Percentiles rank a stretch among this genome's conserved stretches.
phyloP scores from a whole-genome alignment of 202 grass and related monocot species.

The Elaeis oleifera region DNA sequence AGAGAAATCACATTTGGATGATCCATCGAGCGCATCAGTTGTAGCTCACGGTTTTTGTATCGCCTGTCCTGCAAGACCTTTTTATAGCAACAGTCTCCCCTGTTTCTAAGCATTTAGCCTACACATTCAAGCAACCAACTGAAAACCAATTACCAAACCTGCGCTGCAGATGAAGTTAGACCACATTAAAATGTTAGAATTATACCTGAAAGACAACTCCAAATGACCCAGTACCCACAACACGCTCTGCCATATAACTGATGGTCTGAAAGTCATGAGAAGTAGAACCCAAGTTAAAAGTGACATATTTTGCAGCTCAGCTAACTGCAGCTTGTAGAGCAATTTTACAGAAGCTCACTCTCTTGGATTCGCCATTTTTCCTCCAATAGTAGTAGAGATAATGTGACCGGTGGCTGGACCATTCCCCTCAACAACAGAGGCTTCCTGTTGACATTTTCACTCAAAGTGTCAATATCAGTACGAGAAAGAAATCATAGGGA shows the following conservation, averaged over 20 bases:
- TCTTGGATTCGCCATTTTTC: conserved; percentile 70
- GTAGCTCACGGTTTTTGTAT: conserved; percentile 85
- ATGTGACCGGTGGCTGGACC: conserved; percentile 59
- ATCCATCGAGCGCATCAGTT: conserved; percentile 75
- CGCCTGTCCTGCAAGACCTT: conserved; percentile 80
- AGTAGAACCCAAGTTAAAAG: not conserved
- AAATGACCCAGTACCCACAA: conserved; percentile 77
- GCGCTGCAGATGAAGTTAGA: not conserved
- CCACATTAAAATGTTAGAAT: not conserved
- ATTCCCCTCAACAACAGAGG: conserved; percentile 18
- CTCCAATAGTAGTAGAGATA: conserved; percentile 77
- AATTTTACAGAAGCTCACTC: conserved; percentile 30
- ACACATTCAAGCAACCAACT: not conserved
- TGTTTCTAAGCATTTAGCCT: conserved; percentile 83
- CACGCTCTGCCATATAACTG: conserved; percentile 83
- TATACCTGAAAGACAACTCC: conserved; percentile 83
- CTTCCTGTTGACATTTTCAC: conserved; percentile 26
- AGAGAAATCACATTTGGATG: conserved; percentile 66
- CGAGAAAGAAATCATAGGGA: not conserved
- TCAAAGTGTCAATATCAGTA: not conserved
- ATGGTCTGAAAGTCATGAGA: conserved; percentile 39
- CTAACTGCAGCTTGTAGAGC: not conserved
- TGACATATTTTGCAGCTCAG: too few relatives aligned
- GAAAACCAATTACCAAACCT: not conserved
- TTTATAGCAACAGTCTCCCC: conserved; percentile 81